Evolutionary conservation across 2,329 filamentous ascomycete species (phyloP), one percentile per base, ranked within the genome.

Genomic region (Thelonectria olida): DNA sequence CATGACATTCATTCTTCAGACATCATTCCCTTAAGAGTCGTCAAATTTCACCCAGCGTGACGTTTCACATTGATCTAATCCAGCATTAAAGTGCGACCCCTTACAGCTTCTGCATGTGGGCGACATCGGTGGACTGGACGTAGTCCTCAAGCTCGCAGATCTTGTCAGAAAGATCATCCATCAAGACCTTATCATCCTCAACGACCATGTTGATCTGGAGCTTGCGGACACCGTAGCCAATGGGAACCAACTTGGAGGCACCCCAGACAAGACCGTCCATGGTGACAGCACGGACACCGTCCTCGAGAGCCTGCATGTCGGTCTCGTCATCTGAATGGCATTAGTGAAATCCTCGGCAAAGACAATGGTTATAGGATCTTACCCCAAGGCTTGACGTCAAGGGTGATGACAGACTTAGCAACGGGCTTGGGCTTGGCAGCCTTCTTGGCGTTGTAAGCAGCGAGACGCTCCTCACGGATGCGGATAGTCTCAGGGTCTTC

Each of bases 361-460:
- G 8, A 7, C 5, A 10, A 22, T 9, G 15, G 3, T 12, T 0
- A 28, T 9, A 22, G 42, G 65, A 63, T 85, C 92, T 72, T 91
- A 97, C 95, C 96, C 95, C 96, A 98, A 76, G 96, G 96, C 89
- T 99, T 99, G 71, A 99, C 92, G 75, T 98, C 95, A 71, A 99
- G 75, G 69, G 93, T 98, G 75, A 98, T 93, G 66, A 98, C 85
- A 63, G 95, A 98, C 89, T 99, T 99, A 79, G 96, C 96, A 66
- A 90, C 89, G 71, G 89, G 85, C 92, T 98, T 90, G 72, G 89
- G 86, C 92, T 98, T 97, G 80, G 86, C 87, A 72, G 91, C 93
- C 91, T 97, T 97, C 92, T 98, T 98, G 86, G 93, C 92, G 80
- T 88, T 90, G 89, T 97, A 97, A 80, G 95, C 95, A 64, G 88